Evolutionary conservation across 83 land plant species (phyloP).

Genomic region (Thuja plicata): DNA sequence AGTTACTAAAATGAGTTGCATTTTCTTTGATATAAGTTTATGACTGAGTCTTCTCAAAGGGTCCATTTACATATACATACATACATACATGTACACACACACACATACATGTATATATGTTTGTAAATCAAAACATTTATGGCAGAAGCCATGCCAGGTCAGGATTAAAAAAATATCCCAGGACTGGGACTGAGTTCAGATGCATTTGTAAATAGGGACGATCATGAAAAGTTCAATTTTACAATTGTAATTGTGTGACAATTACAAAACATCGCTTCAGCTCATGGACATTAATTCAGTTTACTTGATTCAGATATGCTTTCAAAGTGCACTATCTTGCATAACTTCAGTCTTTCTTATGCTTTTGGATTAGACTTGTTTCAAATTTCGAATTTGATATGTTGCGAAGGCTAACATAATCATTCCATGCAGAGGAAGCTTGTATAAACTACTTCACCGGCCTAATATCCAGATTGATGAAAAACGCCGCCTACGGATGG

Average conservation of each 20-base stretch:
- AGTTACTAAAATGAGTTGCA: too few relatives aligned
- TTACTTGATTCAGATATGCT: neutral
- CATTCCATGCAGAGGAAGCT: constrained; percentile 53
- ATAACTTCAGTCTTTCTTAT: neutral
- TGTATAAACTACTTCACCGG: constrained; percentile 58
- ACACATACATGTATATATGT: too few relatives aligned
- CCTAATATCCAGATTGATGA: constrained; percentile 54
- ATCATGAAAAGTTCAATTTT: neutral
- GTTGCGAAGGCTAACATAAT: neutral
- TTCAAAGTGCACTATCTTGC: neutral
- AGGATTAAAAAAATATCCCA: too few relatives aligned
- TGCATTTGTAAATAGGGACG: too few relatives aligned
- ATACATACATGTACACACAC: too few relatives aligned
- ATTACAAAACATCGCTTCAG: neutral
- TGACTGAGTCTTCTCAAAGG: too few relatives aligned
- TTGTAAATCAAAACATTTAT: neutral
- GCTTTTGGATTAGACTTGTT: neutral
- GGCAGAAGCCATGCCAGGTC: neutral
- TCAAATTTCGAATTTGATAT: neutral
- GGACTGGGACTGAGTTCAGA: neutral
- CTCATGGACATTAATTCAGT: neutral
- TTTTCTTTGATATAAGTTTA: too few relatives aligned
- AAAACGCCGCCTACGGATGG: constrained; percentile 58
- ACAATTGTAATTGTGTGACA: neutral
- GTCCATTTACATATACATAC: too few relatives aligned